A percentile compares a stretch with the other conserved stretches of the same genome.
These are phyloP conservation scores for Trebouxiophyceae sp. DNA, from an alignment of 163 green algal species.

Conservation along the genomic window DNA sequence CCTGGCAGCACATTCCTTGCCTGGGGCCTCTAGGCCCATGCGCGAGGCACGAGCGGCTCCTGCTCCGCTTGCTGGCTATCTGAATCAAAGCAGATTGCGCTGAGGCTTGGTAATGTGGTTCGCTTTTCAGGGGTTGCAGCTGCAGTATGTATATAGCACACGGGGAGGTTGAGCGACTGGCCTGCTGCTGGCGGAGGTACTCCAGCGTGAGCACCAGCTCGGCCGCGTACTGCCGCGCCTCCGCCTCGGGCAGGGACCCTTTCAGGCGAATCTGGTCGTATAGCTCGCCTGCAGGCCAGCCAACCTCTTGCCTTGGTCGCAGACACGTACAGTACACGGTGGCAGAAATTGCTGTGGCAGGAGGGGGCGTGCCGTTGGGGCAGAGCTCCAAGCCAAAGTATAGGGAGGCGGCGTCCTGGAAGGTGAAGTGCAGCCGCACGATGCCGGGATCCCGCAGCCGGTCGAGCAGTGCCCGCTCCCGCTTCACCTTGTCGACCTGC, in stretches of 20 bases:
- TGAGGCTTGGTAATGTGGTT: too few relatives aligned
- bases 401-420: conserved; percentile 53
- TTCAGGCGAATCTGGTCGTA: conserved; percentile 73
- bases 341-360: not conserved
- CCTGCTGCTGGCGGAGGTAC: conserved; percentile 50
- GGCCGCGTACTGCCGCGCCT: conserved; percentile 60
- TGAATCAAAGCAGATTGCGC: too few relatives aligned
- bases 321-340: not conserved
- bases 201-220: conserved; percentile 82
- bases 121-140: too few relatives aligned
- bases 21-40: not conserved
- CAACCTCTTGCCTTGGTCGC: not conserved
- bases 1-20: too few relatives aligned
- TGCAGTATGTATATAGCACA: too few relatives aligned
- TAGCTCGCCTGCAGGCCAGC: conserved; percentile 65
- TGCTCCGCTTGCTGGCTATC: not conserved
- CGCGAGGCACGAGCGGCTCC: not conserved
- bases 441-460: conserved; percentile 53
- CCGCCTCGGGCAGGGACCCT: conserved; percentile 20
- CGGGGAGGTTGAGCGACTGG: too few relatives aligned
- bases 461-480: conserved; percentile 66
- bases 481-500: conserved; percentile 55
- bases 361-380: conserved; percentile 30
- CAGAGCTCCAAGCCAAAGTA: conserved; percentile 88
- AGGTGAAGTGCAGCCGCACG: conserved; percentile 72